Percentiles rank a stretch among this genome's conserved stretches.
Conservation (phyloP, 2,329 filamentous ascomycete species). For the Emydomyces testavorans region DNA sequence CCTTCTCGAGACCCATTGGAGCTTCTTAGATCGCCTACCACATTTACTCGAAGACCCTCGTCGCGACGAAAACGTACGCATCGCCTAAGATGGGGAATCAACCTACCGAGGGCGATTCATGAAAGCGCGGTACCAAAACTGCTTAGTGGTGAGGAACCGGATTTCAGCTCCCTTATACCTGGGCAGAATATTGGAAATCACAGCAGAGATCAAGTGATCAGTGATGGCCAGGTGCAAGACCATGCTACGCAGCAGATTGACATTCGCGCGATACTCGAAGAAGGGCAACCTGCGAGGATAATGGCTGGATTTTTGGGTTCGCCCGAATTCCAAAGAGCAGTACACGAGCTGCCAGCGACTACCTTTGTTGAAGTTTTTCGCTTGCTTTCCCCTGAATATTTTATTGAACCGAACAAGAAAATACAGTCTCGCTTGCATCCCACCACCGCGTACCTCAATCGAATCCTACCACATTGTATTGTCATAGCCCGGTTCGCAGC, state of each 20-base stretch:
- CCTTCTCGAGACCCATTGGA: conserved; percentile 1
- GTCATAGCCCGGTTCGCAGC: conserved; percentile 33
- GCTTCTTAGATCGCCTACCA: conserved; percentile 1
- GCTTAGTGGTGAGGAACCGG: neutral
- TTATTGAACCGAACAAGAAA: conserved; percentile 37
- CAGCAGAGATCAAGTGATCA: neutral
- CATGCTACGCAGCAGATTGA: conserved; percentile 11
- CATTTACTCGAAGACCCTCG: conserved; percentile 5
- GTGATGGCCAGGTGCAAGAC: neutral
- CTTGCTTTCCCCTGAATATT: conserved; percentile 48
- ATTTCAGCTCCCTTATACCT: neutral
- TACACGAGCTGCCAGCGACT: conserved; percentile 38
- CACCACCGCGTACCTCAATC: conserved; percentile 35
- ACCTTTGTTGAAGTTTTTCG: conserved; percentile 54
- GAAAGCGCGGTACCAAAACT: neutral
- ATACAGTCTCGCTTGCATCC: conserved; percentile 43
- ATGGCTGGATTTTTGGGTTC: conserved; percentile 28
- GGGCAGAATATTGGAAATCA: neutral
- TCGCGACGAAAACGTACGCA: conserved; percentile 3
- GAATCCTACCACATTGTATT: conserved; percentile 28
- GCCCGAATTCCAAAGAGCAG: conserved; percentile 23
- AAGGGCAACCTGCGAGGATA: conserved; percentile 33
- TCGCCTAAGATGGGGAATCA: conserved; percentile 1
- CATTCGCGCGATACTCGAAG: conserved; percentile 19
- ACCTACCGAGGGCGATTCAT: neutral